Percentiles rank a stretch among this genome's conserved stretches.
These are phyloP conservation scores for Yamadazyma diddensiae DNA, from an alignment of 1,139 yeast genomes.

Conservation along the genomic window DNA sequence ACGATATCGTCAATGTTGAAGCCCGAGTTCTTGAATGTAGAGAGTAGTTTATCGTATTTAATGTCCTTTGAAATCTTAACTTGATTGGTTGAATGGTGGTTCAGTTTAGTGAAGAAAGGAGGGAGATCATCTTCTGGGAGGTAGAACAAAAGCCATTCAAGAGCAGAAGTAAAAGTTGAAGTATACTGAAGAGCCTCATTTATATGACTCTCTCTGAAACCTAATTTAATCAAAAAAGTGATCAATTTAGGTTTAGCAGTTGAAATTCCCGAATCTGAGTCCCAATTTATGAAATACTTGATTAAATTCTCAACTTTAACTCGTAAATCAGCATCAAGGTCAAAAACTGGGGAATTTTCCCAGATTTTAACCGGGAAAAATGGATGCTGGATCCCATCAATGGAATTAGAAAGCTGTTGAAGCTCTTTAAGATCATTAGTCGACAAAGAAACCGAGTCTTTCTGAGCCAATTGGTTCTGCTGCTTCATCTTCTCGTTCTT, in stretches of 20 bases:
- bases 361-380: constrained; percentile 60
- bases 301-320: constrained; percentile 54
- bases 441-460: constrained; percentile 3
- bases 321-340: constrained; percentile 48
- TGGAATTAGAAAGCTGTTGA: constrained; percentile 3
- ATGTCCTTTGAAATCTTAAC: constrained; percentile 46
- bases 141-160: constrained; percentile 84
- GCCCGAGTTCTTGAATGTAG: constrained; percentile 64
- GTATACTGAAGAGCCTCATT: constrained; percentile 70
- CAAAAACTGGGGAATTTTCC: constrained; percentile 60
- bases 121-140: constrained; percentile 95
- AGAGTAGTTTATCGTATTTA: constrained; percentile 40
- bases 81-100: constrained; percentile 45
- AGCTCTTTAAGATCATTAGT: constrained; percentile 5
- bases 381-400: constrained; percentile 4
- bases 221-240: constrained; percentile 41
- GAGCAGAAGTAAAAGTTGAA: constrained; percentile 47
- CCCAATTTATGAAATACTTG: constrained; percentile 55
- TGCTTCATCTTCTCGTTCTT: constrained; percentile 8
- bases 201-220: constrained; percentile 70
- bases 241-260: constrained; percentile 10
- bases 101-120: constrained; percentile 41
- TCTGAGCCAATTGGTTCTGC: constrained; percentile 3
- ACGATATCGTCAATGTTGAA: constrained; percentile 64
- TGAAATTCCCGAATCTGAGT: constrained; percentile 15